These are phyloP conservation scores for Amanita pallidorosea DNA, from an alignment of 768 basidiomycete species.

Conservation along the genomic window DNA sequence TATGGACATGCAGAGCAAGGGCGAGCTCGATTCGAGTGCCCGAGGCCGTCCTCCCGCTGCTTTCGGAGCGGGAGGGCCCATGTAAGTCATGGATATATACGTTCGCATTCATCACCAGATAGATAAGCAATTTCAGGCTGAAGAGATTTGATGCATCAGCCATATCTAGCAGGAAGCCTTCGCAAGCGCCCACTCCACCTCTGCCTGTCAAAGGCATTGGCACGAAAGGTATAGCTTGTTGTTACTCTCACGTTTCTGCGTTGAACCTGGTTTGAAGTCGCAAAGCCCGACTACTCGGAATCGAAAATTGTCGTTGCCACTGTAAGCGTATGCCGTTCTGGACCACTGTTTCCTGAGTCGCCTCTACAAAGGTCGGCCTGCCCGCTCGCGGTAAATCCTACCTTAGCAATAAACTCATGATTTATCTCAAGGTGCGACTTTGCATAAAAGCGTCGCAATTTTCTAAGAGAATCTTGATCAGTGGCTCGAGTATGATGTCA, in stretches of 20 bases:
- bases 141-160: slow-evolving; percentile 74
- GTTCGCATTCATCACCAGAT: background rate
- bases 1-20: slow-evolving; percentile 35
- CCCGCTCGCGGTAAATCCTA: slow-evolving; percentile 99
- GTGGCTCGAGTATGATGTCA: slow-evolving; percentile 99
- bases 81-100: slow-evolving; percentile 32
- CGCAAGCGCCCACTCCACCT: slow-evolving; percentile 70
- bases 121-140: slow-evolving; percentile 32
- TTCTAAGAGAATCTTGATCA: slow-evolving; percentile 18
- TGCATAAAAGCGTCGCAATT: background rate
- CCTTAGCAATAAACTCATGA: slow-evolving; percentile 93
- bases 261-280: slow-evolving; percentile 36
- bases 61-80: slow-evolving; percentile 70
- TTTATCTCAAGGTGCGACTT: slow-evolving; percentile 75
- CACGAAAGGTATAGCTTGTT: slow-evolving; percentile 53
- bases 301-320: slow-evolving; percentile 98
- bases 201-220: slow-evolving; percentile 83
- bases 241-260: background rate
- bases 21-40: slow-evolving; percentile 20
- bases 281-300: slow-evolving; percentile 97
- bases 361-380: slow-evolving; percentile 66
- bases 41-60: slow-evolving; percentile 43
- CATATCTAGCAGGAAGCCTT: slow-evolving; percentile 56
- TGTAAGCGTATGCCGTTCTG: slow-evolving; percentile 34
- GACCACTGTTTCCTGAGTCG: background rate